Conservation (phyloP, 2,329 filamentous ascomycete genomes). For the Colletotrichum lentis region DNA sequence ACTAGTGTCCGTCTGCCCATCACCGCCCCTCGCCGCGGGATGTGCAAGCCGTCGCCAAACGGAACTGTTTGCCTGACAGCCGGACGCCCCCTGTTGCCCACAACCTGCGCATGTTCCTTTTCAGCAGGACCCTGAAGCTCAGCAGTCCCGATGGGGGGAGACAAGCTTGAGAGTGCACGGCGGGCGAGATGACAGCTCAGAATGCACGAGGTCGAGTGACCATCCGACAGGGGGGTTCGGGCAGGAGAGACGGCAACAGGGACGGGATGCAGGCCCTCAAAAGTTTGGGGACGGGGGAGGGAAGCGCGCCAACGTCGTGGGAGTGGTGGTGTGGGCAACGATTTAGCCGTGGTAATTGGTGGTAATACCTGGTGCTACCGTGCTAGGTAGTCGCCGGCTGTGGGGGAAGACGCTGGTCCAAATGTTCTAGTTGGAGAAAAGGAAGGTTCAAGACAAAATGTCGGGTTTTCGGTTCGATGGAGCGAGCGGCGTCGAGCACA, state of each 20-base stretch:
- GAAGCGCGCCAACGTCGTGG: slow-evolving; percentile 17
- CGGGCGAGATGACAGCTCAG: slow-evolving; percentile 10
- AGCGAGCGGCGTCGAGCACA: background rate
- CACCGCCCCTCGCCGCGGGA: slow-evolving; percentile 2
- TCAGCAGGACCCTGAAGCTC: slow-evolving; percentile 34
- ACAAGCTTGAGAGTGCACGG: no score
- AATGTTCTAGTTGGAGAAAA: slow-evolving; percentile 9
- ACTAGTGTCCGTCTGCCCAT: slow-evolving; percentile 5
- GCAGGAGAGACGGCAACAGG: background rate
- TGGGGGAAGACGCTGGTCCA: slow-evolving; percentile 1
- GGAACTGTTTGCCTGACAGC: slow-evolving; percentile 34
- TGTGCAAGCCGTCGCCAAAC: slow-evolving; percentile 31
- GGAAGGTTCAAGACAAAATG: slow-evolving; percentile 7
- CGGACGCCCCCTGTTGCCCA: slow-evolving; percentile 26
- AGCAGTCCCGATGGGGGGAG: slow-evolving; percentile 15
- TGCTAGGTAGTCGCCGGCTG: background rate
- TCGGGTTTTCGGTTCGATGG: slow-evolving; percentile 10
- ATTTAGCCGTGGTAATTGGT: slow-evolving; percentile 24
- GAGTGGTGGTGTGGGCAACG: slow-evolving; percentile 1
- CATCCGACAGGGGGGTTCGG: slow-evolving; percentile 1
- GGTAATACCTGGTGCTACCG: slow-evolving; percentile 22
- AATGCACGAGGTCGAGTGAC: slow-evolving; percentile 24
- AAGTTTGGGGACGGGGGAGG: slow-evolving; percentile 10
- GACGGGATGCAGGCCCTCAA: slow-evolving; percentile 16
- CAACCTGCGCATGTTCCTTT: slow-evolving; percentile 24